Evolutionary conservation across 2,329 filamentous ascomycete species (phyloP).

Genomic region (Stemphylium lycopersici): DNA sequence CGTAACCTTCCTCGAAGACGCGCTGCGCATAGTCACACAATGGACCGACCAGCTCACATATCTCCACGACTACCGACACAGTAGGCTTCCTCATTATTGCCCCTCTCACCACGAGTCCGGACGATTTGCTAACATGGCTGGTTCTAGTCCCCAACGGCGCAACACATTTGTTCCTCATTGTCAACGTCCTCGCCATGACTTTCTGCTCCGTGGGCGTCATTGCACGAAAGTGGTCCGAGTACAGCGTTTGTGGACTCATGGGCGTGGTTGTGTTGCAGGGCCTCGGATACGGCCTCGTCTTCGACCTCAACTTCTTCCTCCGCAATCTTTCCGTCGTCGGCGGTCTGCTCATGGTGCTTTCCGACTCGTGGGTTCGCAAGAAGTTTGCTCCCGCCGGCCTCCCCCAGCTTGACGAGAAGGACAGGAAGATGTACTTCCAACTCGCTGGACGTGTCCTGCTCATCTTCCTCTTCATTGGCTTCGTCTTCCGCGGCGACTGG

Average conservation of each 20-base stretch:
- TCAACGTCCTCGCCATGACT: conserved; percentile 89
- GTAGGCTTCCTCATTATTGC: conserved; percentile 61
- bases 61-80: conserved; percentile 88
- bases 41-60: conserved; percentile 95
- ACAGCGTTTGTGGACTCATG: conserved; percentile 88
- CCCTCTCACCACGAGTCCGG: background rate
- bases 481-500: conserved; percentile 95
- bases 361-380: conserved; percentile 98
- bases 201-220: conserved; percentile 86
- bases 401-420: conserved; percentile 95
- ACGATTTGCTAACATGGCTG: conserved; percentile 26
- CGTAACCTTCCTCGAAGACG: conserved; percentile 97
- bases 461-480: conserved; percentile 97
- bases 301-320: conserved; percentile 99
- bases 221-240: conserved; percentile 88
- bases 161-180: conserved; percentile 89
- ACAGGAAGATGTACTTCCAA: conserved; percentile 99
- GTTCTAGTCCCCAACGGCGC: conserved; percentile 78
- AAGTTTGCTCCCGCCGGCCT: conserved; percentile 94
- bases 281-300: conserved; percentile 95
- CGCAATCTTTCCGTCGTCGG: conserved; percentile 98
- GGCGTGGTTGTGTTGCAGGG: conserved; percentile 91
- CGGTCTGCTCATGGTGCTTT: conserved; percentile 95
- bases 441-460: conserved; percentile 92
- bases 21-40: conserved; percentile 94